A percentile compares a stretch with the other conserved stretches of the same genome.
These are phyloP conservation scores for Tilletia indica DNA, from an alignment of 1,284 basidiomycete genomes.

Conservation along the genomic window DNA sequence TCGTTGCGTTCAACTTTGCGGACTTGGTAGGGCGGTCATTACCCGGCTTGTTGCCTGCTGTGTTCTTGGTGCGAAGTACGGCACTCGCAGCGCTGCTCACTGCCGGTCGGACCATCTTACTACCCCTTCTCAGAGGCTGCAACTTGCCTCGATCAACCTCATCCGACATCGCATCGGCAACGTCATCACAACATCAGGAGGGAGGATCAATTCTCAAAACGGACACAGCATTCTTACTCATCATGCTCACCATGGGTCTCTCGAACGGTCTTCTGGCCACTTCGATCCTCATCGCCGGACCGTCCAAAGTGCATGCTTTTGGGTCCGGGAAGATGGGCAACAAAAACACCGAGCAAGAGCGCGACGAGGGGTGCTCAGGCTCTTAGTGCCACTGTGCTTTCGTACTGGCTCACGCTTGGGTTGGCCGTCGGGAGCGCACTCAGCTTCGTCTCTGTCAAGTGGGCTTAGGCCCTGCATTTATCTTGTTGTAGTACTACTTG, in stretches of 20 bases:
- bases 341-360: neutral
- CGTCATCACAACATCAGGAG: neutral
- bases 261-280: constrained; percentile 46
- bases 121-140: constrained; percentile 42
- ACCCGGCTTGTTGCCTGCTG: constrained; percentile 28
- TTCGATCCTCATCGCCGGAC: constrained; percentile 41
- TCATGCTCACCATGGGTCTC: constrained; percentile 40
- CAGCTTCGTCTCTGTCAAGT: constrained; percentile 5
- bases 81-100: constrained; percentile 26
- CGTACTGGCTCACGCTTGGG: constrained; percentile 48
- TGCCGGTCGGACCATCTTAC: constrained; percentile 32
- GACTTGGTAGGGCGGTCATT: constrained; percentile 42
- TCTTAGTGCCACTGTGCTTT: constrained; percentile 40
- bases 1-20: constrained; percentile 43
- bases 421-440: constrained; percentile 38
- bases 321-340: neutral
- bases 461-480: neutral
- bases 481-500: too few species aligned
- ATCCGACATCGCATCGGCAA: neutral
- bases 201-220: constrained; percentile 10
- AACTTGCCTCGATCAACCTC: constrained; percentile 24
- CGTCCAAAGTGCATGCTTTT: constrained; percentile 29
- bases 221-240: constrained; percentile 39
- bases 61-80: constrained; percentile 23
- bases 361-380: constrained; percentile 8